These are phyloP conservation scores for Boletus reticuloceps DNA, from an alignment of 768 basidiomycete species.

Conservation along the genomic window DNA sequence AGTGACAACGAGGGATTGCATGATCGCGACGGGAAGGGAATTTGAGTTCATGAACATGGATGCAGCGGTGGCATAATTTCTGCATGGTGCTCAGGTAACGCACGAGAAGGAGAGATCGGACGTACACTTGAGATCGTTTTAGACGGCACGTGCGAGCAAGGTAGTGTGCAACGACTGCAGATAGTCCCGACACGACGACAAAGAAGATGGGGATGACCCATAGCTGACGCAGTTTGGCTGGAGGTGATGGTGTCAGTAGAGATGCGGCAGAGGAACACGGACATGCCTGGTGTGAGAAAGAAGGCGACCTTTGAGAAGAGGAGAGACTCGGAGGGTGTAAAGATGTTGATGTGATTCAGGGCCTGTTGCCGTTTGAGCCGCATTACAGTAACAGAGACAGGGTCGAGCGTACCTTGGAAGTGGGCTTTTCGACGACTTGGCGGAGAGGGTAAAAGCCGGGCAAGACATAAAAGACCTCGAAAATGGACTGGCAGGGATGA, in stretches of 20 bases:
- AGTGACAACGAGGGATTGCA: conserved; percentile 84
- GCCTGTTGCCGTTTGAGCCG: conserved; percentile 39
- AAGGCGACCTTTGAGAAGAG: conserved; percentile 96
- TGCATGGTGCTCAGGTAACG: conserved; percentile 21
- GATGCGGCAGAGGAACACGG: neutral
- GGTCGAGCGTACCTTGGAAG: conserved; percentile 65
- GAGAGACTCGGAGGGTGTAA: conserved; percentile 83
- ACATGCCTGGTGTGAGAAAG: conserved; percentile 73
- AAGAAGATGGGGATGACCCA: conserved; percentile 90
- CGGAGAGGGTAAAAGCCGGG: conserved; percentile 81
- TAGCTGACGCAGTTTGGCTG: conserved; percentile 75
- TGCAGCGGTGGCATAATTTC: conserved; percentile 80
- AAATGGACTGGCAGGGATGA: conserved; percentile 59
- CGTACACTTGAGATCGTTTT: conserved; percentile 72
- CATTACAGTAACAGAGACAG: neutral
- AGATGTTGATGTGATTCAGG: conserved; percentile 83
- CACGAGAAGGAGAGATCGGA: neutral
- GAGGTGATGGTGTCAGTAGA: neutral
- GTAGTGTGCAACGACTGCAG: conserved; percentile 62
- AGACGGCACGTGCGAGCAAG: conserved; percentile 66
- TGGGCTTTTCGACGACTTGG: conserved; percentile 82
- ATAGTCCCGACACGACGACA: conserved; percentile 66
- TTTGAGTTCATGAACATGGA: conserved; percentile 98
- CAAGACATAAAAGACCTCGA: conserved; percentile 87
- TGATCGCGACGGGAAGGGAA: conserved; percentile 90